Percentiles rank a stretch among this genome's conserved stretches.
Evolutionary conservation across 768 basidiomycete species (phyloP).

Genomic region (Lentinula boryana): DNA sequence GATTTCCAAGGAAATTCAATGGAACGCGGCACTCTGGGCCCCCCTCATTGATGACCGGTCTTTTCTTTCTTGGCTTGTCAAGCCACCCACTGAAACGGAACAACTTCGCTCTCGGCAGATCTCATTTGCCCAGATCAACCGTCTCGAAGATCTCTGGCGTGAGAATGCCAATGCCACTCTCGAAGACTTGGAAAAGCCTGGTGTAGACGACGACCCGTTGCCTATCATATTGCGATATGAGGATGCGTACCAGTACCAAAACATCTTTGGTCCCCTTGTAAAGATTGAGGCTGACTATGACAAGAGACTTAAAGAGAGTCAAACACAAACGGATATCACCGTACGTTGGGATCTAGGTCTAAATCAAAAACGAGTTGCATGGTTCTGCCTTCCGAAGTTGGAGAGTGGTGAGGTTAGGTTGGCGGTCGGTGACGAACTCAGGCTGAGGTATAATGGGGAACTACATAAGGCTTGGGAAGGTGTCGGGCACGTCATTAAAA

Average conservation of each 20-base stretch:
- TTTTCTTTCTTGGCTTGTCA: constrained; percentile 99
- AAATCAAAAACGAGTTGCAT: constrained; percentile 98
- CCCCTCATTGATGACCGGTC: constrained; percentile 98
- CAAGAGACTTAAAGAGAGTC: constrained; percentile 94
- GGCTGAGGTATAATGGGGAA: constrained; percentile 85
- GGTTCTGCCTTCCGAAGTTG: constrained; percentile 94
- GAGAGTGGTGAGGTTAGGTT: constrained; percentile 97
- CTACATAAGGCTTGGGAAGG: constrained; percentile 95
- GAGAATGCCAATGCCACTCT: constrained; percentile 93
- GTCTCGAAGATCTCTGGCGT: constrained; percentile 96
- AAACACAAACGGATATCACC: constrained; percentile 95
- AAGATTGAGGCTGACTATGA: constrained; percentile 99
- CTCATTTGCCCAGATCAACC: constrained; percentile 94
- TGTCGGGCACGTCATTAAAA: constrained; percentile 91
- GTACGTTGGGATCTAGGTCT: constrained; percentile 97
- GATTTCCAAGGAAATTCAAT: constrained; percentile 95
- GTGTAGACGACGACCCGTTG: constrained; percentile 97
- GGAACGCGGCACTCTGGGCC: constrained; percentile 98
- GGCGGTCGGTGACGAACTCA: constrained; percentile 93
- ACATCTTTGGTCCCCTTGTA: constrained; percentile 97
- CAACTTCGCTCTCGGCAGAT: constrained; percentile 96
- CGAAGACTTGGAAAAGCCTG: constrained; percentile 95
- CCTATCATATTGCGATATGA: constrained; percentile 87
- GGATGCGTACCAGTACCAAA: constrained; percentile 99
- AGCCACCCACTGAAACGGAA: constrained; percentile 93